These are phyloP conservation scores for Vigna angularis DNA, from an alignment of 306 rosid genomes.

Conservation along the genomic window DNA sequence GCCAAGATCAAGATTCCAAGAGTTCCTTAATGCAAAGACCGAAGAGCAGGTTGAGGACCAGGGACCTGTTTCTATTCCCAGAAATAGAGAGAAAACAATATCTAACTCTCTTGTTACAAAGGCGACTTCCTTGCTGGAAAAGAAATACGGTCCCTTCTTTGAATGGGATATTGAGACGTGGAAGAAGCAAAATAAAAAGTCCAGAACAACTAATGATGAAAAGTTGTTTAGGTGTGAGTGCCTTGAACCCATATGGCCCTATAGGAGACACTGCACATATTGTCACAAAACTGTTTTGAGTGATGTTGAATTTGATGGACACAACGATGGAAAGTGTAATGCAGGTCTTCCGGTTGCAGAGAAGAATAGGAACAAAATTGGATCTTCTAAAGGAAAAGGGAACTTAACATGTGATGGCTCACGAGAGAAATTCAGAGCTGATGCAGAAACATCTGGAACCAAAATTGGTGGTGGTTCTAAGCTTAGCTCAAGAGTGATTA, in stretches of 20 bases:
- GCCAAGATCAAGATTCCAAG: constrained; percentile 70
- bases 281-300: constrained; percentile 76
- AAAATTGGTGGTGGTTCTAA: constrained; percentile 51
- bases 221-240: constrained; percentile 86
- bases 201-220: constrained; percentile 61
- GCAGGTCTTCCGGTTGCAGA: constrained; percentile 54
- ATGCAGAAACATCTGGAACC: constrained; percentile 53
- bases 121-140: constrained; percentile 78
- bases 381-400: constrained; percentile 66
- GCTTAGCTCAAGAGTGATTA: constrained; percentile 68
- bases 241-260: constrained; percentile 85
- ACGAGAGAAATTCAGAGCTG: constrained; percentile 58
- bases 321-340: constrained; percentile 75
- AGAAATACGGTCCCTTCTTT: constrained; percentile 70
- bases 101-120: constrained; percentile 65
- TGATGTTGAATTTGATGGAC: constrained; percentile 81
- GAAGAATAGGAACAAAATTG: constrained; percentile 64
- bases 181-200: constrained; percentile 63
- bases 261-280: constrained; percentile 80
- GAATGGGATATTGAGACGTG: constrained; percentile 60
- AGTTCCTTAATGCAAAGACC: constrained; percentile 48
- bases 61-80: constrained; percentile 42
- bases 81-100: constrained; percentile 52
- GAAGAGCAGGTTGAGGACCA: constrained; percentile 57
- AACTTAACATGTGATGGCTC: constrained; percentile 56